Conservation (phyloP, 1,284 basidiomycete genomes). For the Omphalotus olearius region DNA sequence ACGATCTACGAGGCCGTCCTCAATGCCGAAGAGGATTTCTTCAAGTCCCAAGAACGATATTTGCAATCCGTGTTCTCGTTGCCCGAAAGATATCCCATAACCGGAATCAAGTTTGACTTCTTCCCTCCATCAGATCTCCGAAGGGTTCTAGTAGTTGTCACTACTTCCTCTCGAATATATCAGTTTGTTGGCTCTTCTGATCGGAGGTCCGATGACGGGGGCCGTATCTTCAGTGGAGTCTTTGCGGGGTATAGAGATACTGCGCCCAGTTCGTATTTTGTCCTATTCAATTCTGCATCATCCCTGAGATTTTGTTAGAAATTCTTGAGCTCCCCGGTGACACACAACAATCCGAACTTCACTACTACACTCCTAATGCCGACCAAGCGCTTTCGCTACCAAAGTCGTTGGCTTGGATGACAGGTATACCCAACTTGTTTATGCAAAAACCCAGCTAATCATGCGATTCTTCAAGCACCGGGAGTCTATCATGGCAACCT, state of each 20-base stretch:
- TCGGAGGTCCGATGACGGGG: constrained; percentile 65
- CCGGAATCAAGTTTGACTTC: constrained; percentile 79
- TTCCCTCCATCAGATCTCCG: constrained; percentile 60
- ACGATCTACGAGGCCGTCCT: constrained; percentile 82
- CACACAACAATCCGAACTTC: constrained; percentile 69
- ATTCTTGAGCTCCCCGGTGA: constrained; percentile 84
- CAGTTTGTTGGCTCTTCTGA: constrained; percentile 80
- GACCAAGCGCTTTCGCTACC: constrained; percentile 67
- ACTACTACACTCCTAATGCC: constrained; percentile 68
- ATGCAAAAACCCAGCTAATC: background rate
- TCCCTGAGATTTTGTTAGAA: constrained; percentile 40
- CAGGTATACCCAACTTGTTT: constrained; percentile 42
- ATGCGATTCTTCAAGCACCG: constrained; percentile 43
- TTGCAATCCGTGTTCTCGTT: constrained; percentile 77
- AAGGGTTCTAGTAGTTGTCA: constrained; percentile 70
- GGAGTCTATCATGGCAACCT: constrained; percentile 83
- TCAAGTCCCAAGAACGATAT: constrained; percentile 85
- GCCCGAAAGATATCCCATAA: constrained; percentile 75
- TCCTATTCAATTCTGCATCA: constrained; percentile 12
- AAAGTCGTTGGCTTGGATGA: constrained; percentile 84
- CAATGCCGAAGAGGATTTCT: constrained; percentile 88
- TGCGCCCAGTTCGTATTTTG: constrained; percentile 65
- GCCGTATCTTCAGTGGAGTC: constrained; percentile 71
- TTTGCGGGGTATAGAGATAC: constrained; percentile 73
- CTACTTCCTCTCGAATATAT: constrained; percentile 88